A percentile compares a stretch with the other conserved stretches of the same genome.
phyloP scores from a whole-genome alignment of 768 basidiomycete genomes.

The Rhodocollybia butyracea region DNA sequence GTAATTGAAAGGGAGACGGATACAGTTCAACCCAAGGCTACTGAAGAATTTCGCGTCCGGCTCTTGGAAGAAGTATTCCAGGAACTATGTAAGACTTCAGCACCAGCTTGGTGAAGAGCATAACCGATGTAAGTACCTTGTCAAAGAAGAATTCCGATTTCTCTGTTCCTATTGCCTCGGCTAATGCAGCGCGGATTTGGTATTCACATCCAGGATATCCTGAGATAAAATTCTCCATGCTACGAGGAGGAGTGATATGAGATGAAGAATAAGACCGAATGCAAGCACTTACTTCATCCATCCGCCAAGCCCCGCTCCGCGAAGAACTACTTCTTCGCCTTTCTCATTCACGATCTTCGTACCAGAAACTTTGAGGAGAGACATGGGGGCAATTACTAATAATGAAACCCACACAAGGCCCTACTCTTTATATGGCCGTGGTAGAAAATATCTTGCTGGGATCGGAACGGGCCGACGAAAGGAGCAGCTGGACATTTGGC shows the following conservation, averaged over 20 bases:
- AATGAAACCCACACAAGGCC: background rate
- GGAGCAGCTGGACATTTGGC: slow-evolving; percentile 4
- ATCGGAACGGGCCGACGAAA: background rate
- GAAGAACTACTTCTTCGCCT: slow-evolving; percentile 55
- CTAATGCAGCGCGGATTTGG: slow-evolving; percentile 72
- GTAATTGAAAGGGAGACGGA: slow-evolving; percentile 75
- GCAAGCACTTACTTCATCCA: slow-evolving; percentile 77
- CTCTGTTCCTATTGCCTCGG: slow-evolving; percentile 57
- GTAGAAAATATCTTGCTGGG: background rate
- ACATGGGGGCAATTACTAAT: slow-evolving; percentile 27
- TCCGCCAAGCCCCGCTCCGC: slow-evolving; percentile 78
- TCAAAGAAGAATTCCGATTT: slow-evolving; percentile 83
- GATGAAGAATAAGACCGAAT: background rate
- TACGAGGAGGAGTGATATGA: slow-evolving; percentile 18
- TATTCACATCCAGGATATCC: slow-evolving; percentile 81
- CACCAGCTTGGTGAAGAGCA: background rate
- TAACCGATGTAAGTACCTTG: slow-evolving; percentile 47
- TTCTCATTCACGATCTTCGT: slow-evolving; percentile 57
- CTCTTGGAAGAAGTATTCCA: slow-evolving; percentile 81
- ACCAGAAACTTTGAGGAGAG: slow-evolving; percentile 54
- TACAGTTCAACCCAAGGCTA: slow-evolving; percentile 75
- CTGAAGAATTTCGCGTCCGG: slow-evolving; percentile 76
- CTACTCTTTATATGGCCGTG: background rate
- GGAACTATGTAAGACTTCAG: slow-evolving; percentile 43
- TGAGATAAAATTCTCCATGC: slow-evolving; percentile 78